Conservation (phyloP, 2,329 filamentous ascomycete species). For the Pseudocercospora eumusae region DNA sequence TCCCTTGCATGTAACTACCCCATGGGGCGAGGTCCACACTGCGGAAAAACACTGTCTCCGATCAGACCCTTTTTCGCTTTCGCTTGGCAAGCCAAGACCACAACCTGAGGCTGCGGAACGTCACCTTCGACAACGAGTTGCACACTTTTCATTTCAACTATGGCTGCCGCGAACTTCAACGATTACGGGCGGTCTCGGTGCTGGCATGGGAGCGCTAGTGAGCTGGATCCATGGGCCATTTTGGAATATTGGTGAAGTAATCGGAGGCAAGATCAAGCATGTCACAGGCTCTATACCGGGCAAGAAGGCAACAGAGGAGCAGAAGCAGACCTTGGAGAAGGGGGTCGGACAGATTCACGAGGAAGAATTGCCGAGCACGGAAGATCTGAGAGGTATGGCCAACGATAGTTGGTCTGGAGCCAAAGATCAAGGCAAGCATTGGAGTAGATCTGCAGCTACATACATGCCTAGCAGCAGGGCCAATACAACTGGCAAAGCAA, state of each 20-base stretch:
- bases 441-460: conserved; percentile 18
- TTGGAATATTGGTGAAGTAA: conserved; percentile 34
- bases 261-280: conserved; percentile 31
- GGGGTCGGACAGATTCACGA: conserved; percentile 37
- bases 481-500: conserved; percentile 9
- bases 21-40: neutral
- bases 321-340: conserved; percentile 38
- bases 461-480: conserved; percentile 19
- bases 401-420: conserved; percentile 18
- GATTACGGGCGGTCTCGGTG: conserved; percentile 36
- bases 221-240: conserved; percentile 36
- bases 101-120: too few relatives aligned
- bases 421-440: conserved; percentile 18
- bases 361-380: conserved; percentile 31
- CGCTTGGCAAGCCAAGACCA: too few relatives aligned
- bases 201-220: conserved; percentile 27
- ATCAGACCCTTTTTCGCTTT: too few relatives aligned
- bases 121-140: too few relatives aligned
- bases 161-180: conserved; percentile 23
- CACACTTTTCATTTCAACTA: neutral
- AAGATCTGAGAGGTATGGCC: conserved; percentile 22
- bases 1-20: neutral
- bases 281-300: conserved; percentile 36
- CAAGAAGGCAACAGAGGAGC: conserved; percentile 36
- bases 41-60: too few relatives aligned